Conservation (phyloP, 495 filamentous ascomycete genomes). For the Extremus antarcticus region DNA sequence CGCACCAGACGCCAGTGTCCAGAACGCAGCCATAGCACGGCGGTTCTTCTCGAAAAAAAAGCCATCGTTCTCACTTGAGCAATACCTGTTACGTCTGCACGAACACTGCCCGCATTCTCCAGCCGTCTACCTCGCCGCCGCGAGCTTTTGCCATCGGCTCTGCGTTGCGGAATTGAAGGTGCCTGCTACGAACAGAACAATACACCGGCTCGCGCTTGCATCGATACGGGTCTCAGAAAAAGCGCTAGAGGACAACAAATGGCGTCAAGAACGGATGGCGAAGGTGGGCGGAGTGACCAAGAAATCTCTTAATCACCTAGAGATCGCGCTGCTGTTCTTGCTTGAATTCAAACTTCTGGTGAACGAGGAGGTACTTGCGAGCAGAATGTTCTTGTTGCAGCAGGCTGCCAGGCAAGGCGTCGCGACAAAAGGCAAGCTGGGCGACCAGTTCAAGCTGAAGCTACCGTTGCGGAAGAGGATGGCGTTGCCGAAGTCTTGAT, state of each 20-base stretch:
- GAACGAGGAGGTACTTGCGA: slow-evolving; percentile 7
- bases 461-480: slow-evolving; percentile 16
- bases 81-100: slow-evolving; percentile 81
- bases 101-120: slow-evolving; percentile 92
- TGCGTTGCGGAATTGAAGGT: slow-evolving; percentile 60
- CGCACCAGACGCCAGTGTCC: slow-evolving; percentile 51
- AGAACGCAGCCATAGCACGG: slow-evolving; percentile 70
- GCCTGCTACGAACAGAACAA: slow-evolving; percentile 66
- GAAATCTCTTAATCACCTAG: slow-evolving; percentile 64
- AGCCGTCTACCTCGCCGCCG: slow-evolving; percentile 85
- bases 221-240: slow-evolving; percentile 83
- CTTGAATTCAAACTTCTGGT: slow-evolving; percentile 29
- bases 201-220: slow-evolving; percentile 77
- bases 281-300: slow-evolving; percentile 83
- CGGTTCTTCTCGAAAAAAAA: slow-evolving; percentile 86
- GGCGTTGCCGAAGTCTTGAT: not conserved
- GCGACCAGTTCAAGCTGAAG: slow-evolving; percentile 15
- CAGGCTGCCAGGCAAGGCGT: slow-evolving; percentile 17
- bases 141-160: slow-evolving; percentile 76
- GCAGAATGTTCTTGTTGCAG: slow-evolving; percentile 16
- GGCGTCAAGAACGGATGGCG: slow-evolving; percentile 70
- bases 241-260: slow-evolving; percentile 79
- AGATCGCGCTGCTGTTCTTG: slow-evolving; percentile 53
- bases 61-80: slow-evolving; percentile 67
- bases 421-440: slow-evolving; percentile 8